Evolutionary conservation across 108 stramenopile species (phyloP), one percentile per base, ranked within the genome.

Genomic region (Tribonema minus): DNA sequence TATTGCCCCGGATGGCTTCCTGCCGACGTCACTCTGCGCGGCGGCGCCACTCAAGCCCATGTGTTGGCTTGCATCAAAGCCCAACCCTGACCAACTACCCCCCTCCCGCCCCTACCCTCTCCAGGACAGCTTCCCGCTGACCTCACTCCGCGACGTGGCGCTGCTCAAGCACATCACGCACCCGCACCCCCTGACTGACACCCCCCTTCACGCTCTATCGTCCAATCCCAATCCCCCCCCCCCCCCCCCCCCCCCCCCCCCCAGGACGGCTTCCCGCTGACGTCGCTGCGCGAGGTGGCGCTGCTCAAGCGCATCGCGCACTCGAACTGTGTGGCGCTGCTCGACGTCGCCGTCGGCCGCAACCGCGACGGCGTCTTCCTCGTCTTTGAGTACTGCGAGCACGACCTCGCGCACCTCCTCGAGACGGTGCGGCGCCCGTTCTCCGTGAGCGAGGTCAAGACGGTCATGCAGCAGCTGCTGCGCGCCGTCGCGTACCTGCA

Each of bases 381-480:
- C 33, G 84, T 84, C 31, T 86, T 86, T 39, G 85, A 86, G 76
- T 86, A 84, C 84, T 86, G 85, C 60, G 83, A 86, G 79, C 83
- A 84, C 63, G 85, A 86, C 37, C 76, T 86, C 33, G 72, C 75
- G 30, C 39, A 39, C 36, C 78, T 86, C 30, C 37, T 86, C 15
- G 81, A 85, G 41, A 37, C 71, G 12, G 37, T 74, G 34, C 71
- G 38, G 26, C 41, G 36, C 34, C 80, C 72, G 1, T 86, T 86
- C 76, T 80, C 68, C 20, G 84, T 82, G 60, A 35, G 71, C 1
- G 72, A 82, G 36, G 82, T 83, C 41, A 86, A 86, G 72, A 68
- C 59, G 32, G 73, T 86, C 30, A 82, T 74, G 73, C 33, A 63
- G 65, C 85, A 86, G 80, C 81, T 86, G 72, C 83, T 86, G 31